Evolutionary conservation across 345 rosid genomes (phyloP).

Genomic region (Eucalyptus urophylla): DNA sequence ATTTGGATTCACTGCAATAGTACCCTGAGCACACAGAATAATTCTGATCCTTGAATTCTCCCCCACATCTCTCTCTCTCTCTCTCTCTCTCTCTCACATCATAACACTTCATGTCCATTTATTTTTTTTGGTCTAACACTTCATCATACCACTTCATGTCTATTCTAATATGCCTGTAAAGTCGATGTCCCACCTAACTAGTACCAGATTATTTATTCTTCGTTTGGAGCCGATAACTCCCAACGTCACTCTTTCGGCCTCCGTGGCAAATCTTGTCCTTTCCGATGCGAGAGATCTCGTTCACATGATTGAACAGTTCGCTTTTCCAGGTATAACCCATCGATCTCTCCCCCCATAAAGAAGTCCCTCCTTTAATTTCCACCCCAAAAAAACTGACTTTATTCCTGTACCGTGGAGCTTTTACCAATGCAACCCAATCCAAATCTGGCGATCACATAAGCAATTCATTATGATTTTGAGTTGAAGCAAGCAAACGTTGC

Average conservation of each 20-base stretch:
- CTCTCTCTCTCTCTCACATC: not conserved
- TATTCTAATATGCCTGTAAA: not conserved
- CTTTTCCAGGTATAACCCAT: not conserved
- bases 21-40: not conserved
- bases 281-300: not conserved
- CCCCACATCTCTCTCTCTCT: accelerated
- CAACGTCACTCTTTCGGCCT: not conserved
- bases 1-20: not conserved
- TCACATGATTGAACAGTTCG: not conserved
- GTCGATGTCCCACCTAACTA: not conserved
- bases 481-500: not conserved
- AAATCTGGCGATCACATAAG: not conserved
- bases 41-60: not conserved
- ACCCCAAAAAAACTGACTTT: not conserved
- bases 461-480: not conserved
- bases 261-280: not conserved
- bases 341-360: not conserved
- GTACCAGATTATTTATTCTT: not conserved
- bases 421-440: not conserved
- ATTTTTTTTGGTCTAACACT: too few relatives aligned
- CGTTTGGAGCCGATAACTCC: not conserved
- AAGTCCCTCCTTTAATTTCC: not conserved
- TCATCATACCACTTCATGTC: not conserved
- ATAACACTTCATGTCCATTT: not conserved
- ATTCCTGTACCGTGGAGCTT: not conserved